Conservation (phyloP, 2,329 filamentous ascomycete genomes). For the Cladosporium sp. region DNA sequence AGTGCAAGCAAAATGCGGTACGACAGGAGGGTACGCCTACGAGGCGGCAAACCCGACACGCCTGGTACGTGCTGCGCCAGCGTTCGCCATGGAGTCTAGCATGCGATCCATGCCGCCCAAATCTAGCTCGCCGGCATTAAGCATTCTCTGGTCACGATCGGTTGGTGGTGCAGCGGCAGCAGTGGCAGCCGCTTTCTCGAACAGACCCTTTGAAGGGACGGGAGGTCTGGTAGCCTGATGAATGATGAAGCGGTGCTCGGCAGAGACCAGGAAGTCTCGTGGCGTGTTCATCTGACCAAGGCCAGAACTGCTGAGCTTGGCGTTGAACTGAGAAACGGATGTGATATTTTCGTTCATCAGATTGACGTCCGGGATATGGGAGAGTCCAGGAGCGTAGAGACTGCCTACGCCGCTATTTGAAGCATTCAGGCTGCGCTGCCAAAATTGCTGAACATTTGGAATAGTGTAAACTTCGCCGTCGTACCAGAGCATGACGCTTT, state of each 20-base stretch:
- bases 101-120: conserved; percentile 50
- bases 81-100: conserved; percentile 40
- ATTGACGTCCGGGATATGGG: conserved; percentile 43
- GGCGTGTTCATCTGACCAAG: conserved; percentile 46
- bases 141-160: conserved; percentile 43
- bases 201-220: conserved; percentile 30
- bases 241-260: conserved; percentile 48
- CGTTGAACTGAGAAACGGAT: conserved; percentile 46
- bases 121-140: conserved; percentile 48
- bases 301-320: conserved; percentile 30
- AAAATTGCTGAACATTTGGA: conserved; percentile 47
- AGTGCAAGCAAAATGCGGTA: neutral
- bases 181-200: conserved; percentile 33
- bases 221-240: conserved; percentile 37
- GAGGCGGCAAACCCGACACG: conserved; percentile 38
- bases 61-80: conserved; percentile 33
- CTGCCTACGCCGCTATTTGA: conserved; percentile 33
- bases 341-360: conserved; percentile 46
- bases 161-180: conserved; percentile 18
- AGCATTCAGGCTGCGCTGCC: conserved; percentile 42
- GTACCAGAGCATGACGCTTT: conserved; percentile 51
- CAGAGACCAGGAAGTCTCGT: conserved; percentile 45
- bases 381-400: conserved; percentile 43
- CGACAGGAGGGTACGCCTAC: neutral
- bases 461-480: conserved; percentile 47